These are phyloP conservation scores for Ceratocystis destructans DNA, from an alignment of 2,329 filamentous ascomycete genomes.

Conservation along the genomic window DNA sequence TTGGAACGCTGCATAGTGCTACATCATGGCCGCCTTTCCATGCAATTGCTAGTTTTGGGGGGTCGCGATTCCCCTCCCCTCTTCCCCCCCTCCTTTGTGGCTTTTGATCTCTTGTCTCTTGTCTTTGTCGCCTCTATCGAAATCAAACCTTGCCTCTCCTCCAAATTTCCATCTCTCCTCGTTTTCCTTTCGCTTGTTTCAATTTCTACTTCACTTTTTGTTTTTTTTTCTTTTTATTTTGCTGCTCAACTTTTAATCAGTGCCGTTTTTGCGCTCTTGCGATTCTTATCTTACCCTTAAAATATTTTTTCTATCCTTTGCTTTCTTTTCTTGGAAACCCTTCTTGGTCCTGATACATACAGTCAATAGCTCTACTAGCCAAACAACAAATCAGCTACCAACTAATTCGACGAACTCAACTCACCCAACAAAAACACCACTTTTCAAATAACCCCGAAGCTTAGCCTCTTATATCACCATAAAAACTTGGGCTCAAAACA, in stretches of 20 bases:
- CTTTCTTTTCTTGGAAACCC: not conserved
- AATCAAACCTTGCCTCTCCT: not conserved
- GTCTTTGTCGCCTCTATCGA: no score
- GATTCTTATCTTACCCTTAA: not conserved
- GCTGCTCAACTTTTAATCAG: not conserved
- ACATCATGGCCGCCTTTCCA: not conserved
- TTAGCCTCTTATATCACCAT: not conserved
- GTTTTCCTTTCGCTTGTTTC: conserved; percentile 5
- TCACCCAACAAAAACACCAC: not conserved
- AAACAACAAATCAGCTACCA: no score
- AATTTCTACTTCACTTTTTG: not conserved
- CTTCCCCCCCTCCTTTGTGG: conserved; percentile 1
- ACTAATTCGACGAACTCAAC: not conserved
- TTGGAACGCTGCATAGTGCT: not conserved
- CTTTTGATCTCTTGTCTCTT: no score
- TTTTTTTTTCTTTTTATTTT: not conserved
- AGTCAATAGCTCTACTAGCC: not conserved
- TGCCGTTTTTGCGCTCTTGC: not conserved
- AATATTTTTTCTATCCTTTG: not conserved
- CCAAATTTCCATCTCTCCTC: not conserved
- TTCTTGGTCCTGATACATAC: not conserved
- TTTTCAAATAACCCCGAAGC: not conserved
- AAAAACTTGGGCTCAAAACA: not conserved
- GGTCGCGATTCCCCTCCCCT: not conserved
- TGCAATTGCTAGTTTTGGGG: not conserved